Evolutionary conservation across 495 filamentous ascomycete genomes (phyloP), one percentile per base, ranked within the genome.

Genomic region (Aspergillus egyptiacus): DNA sequence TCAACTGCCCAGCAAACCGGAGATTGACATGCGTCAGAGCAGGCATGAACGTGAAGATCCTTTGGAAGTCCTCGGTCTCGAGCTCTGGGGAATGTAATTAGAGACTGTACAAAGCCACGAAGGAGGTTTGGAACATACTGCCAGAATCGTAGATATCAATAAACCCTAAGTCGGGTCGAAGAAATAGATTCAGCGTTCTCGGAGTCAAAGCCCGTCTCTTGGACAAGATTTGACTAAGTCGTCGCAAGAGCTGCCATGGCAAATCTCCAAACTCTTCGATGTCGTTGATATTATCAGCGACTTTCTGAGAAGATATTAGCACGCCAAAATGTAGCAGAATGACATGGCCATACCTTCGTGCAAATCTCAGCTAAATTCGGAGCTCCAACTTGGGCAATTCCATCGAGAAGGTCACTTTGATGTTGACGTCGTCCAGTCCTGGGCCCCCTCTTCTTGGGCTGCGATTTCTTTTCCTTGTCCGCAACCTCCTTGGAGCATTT

Each of bases 191-290:
- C 14, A 96, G 59, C 2, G 86, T 95, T 42, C 65, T 67, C 0
- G 86, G 62, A 40, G 83, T 83, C 41, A 95, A 64, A 1, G 87
- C 79, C 14, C 90, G 79, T 51, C 79, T 78, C 63, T 90, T 90
- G 2, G 87, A 87, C 40, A 96, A 73, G 30, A 90, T 87, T 45
- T 87, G 79, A 28, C 87, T 84, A 22, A 95, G 77, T 31, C 83
- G 83, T 62, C 88, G 79, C 35, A 94, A 70, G 20, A 89, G 65
- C 1, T 65, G 48, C 10, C 73, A 69, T 6, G 88, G 86, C 17
- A 95, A 64, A 51, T 91, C 88, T 7, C 89, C 88, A 43, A 96
- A 79, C 50, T 88, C 85, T 47, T 95, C 87, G 18, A 93, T 79
- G 15, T 91, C 77, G 23, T 85, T 71, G 22, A 94, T 86, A 49